These are phyloP conservation scores for Lepiota brunneoincarnata DNA, from an alignment of 768 basidiomycete genomes.

Conservation along the genomic window DNA sequence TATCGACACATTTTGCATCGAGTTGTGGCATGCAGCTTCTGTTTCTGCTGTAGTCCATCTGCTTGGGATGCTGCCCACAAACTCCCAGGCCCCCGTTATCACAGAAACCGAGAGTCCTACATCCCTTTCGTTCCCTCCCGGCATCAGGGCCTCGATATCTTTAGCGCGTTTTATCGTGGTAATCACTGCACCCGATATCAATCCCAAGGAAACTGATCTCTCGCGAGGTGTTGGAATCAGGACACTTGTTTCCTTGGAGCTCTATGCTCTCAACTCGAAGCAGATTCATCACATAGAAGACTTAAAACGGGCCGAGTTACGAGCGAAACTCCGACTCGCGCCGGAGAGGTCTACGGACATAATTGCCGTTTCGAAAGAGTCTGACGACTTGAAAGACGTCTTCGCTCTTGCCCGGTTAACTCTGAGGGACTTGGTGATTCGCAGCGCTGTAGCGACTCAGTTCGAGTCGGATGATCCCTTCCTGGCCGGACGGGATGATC, in stretches of 20 bases:
- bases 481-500: conserved; percentile 52
- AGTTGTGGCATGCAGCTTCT: conserved; percentile 30
- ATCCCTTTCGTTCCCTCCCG: conserved; percentile 42
- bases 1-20: conserved; percentile 26
- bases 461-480: conserved; percentile 68
- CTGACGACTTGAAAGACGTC: conserved; percentile 27
- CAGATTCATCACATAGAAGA: conserved; percentile 36
- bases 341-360: conserved; percentile 48
- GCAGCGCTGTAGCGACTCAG: conserved; percentile 62
- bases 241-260: conserved; percentile 51
- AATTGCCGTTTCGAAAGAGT: conserved; percentile 36
- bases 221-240: conserved; percentile 68
- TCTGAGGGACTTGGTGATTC: conserved; percentile 48
- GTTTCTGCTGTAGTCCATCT: conserved; percentile 40
- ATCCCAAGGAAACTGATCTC: conserved; percentile 65
- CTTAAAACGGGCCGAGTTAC: conserved; percentile 36
- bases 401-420: conserved; percentile 42
- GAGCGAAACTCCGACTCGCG: conserved; percentile 55
- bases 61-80: conserved; percentile 34
- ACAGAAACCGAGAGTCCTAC: not conserved
- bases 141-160: conserved; percentile 54
- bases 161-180: conserved; percentile 63
- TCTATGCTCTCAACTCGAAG: conserved; percentile 45
- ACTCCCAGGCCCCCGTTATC: conserved; percentile 14
- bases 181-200: conserved; percentile 78